phyloP scores from a whole-genome alignment of 108 stramenopile genomes.

The Parietichytrium sp. region DNA sequence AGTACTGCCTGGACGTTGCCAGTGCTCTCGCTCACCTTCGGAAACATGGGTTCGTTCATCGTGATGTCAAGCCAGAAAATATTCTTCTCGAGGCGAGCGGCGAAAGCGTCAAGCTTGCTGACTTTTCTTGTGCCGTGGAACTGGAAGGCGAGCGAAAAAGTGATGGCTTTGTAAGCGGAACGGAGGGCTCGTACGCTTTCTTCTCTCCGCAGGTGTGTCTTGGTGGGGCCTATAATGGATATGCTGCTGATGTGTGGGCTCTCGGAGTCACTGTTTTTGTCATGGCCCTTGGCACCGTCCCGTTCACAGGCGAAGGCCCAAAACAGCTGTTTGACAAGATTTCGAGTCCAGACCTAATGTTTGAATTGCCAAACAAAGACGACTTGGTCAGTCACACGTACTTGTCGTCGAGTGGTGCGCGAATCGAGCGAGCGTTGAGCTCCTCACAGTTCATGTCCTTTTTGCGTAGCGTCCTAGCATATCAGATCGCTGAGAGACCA shows the following conservation, averaged over 20 bases:
- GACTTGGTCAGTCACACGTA: too few species aligned
- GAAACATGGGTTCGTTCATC: background rate
- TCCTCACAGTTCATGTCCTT: too few species aligned
- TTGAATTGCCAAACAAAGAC: too few species aligned
- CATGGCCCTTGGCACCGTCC: background rate
- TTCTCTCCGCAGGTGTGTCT: constrained; percentile 15
- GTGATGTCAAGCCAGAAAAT: constrained; percentile 23
- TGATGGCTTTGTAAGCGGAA: background rate
- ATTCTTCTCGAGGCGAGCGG: background rate
- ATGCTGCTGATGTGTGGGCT: constrained; percentile 62
- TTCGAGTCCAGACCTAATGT: too few species aligned
- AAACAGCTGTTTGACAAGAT: constrained; percentile 10
- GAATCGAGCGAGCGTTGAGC: too few species aligned
- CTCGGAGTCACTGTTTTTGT: constrained; percentile 57
- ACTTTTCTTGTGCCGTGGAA: background rate
- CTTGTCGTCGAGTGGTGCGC: too few species aligned
- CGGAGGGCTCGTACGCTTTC: constrained; percentile 13
- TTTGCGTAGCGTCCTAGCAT: too few species aligned
- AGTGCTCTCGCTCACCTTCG: background rate
- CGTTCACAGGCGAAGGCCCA: background rate
- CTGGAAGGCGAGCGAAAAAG: background rate
- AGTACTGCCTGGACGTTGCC: background rate
- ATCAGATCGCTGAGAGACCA: too few species aligned
- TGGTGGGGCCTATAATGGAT: background rate
- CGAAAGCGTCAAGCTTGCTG: background rate